Percentiles rank a stretch among this genome's conserved stretches.
phyloP scores from a whole-genome alignment of 768 basidiomycete genomes.

The Rhodotorula babjevae region DNA sequence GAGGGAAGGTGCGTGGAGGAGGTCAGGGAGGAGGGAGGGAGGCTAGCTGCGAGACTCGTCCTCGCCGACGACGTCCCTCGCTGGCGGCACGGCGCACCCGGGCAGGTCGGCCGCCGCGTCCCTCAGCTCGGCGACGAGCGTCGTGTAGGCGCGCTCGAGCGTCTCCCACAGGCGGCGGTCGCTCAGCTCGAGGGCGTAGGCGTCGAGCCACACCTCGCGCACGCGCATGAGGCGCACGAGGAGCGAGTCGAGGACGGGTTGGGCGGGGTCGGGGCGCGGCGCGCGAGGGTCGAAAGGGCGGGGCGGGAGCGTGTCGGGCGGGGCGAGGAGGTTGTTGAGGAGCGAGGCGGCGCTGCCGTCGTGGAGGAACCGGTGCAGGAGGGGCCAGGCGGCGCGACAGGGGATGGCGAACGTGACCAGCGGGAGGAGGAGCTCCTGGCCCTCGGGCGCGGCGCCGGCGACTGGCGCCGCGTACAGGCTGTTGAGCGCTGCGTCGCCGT shows the following conservation, averaged over 20 bases:
- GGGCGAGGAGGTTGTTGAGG: not conserved
- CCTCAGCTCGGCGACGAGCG: not conserved
- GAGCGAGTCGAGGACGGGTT: not conserved
- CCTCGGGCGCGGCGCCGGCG: too few species aligned
- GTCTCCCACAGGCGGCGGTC: not conserved
- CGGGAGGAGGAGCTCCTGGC: not conserved
- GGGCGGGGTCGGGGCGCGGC: not conserved
- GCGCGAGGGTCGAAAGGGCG: not conserved
- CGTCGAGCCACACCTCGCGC: not conserved
- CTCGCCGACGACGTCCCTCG: not conserved
- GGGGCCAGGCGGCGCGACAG: not conserved
- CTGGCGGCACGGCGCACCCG: too few species aligned
- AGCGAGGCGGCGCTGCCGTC: not conserved
- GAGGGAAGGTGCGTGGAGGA: too few species aligned
- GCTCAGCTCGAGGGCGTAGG: not conserved
- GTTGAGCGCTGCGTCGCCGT: too few species aligned
- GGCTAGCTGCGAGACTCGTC: too few species aligned
- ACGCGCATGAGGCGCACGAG: not conserved
- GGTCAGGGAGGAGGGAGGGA: too few species aligned
- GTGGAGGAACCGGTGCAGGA: conserved; percentile 6
- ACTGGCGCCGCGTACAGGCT: not conserved
- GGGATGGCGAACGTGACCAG: not conserved
- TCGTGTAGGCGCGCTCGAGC: not conserved
- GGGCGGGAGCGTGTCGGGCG: not conserved
- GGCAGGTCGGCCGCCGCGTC: not conserved